A percentile compares a stretch with the other conserved stretches of the same genome.
Conservation (phyloP, 768 basidiomycete species). For the Suillus hirtellus region DNA sequence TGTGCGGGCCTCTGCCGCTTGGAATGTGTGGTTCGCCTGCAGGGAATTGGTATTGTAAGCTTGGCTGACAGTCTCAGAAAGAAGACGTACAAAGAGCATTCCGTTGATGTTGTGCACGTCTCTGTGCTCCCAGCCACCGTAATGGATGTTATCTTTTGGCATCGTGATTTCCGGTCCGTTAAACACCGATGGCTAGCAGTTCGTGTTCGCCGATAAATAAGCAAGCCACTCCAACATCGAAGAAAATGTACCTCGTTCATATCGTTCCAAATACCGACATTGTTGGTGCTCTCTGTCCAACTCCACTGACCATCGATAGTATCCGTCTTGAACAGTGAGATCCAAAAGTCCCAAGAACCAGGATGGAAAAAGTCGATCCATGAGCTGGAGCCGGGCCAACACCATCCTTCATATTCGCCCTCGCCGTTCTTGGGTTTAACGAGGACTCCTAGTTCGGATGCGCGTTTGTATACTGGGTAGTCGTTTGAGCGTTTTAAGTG, state of each 20-base stretch:
- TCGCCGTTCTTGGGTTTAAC: constrained; percentile 80
- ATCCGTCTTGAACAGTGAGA: background rate
- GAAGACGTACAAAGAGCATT: constrained; percentile 74
- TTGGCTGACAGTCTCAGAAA: background rate
- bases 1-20: constrained; percentile 77
- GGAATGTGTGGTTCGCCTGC: constrained; percentile 80
- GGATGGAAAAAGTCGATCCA: constrained; percentile 99
- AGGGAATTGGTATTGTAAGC: constrained; percentile 5
- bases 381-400: constrained; percentile 94
- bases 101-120: constrained; percentile 98
- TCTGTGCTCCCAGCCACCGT: constrained; percentile 97
- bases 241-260: constrained; percentile 86
- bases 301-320: constrained; percentile 1
- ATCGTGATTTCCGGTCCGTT: constrained; percentile 95
- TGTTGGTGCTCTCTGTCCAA: constrained; percentile 46
- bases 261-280: constrained; percentile 96
- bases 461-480: constrained; percentile 85
- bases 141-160: constrained; percentile 75
- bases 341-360: constrained; percentile 63
- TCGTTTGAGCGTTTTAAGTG: constrained; percentile 82
- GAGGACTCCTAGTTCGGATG: constrained; percentile 78
- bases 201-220: background rate
- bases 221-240: background rate
- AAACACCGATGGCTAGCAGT: constrained; percentile 88
- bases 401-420: constrained; percentile 95